Conservation (phyloP, 176 grass and related monocot genomes). For the Zea mays region DNA sequence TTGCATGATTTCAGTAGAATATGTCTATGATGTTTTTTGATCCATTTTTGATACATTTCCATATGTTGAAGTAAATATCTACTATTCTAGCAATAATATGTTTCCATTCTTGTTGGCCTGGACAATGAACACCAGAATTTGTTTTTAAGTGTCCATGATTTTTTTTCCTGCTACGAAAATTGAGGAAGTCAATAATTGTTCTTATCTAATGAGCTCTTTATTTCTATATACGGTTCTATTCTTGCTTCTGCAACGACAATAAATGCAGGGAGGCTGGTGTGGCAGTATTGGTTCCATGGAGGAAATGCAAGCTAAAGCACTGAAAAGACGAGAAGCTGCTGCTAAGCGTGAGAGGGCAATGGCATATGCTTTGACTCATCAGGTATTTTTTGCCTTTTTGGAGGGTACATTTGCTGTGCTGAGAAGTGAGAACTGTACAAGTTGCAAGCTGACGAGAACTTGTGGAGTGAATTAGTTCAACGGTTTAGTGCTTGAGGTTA, state of each 20-base stretch:
- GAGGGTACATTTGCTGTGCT: not conserved
- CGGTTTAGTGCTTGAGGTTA: not conserved
- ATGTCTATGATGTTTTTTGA: not conserved
- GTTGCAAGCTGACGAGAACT: slow-evolving; percentile 12
- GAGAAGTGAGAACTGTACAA: slow-evolving; percentile 6
- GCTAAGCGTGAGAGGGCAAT: slow-evolving; percentile 96
- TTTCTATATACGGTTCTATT: not conserved
- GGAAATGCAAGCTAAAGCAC: slow-evolving; percentile 89
- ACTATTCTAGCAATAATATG: slow-evolving; percentile 19
- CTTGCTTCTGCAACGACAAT: not conserved
- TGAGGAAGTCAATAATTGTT: slow-evolving; percentile 9
- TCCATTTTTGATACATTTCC: slow-evolving; percentile 6
- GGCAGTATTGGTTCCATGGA: slow-evolving; percentile 76
- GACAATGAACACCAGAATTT: not conserved
- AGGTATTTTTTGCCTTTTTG: slow-evolving; percentile 60
- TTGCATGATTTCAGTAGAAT: slow-evolving; percentile 22
- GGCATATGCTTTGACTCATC: slow-evolving; percentile 95
- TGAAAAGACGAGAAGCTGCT: slow-evolving; percentile 92
- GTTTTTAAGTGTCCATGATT: not conserved
- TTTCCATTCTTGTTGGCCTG: slow-evolving; percentile 13
- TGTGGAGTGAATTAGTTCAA: slow-evolving; percentile 24
- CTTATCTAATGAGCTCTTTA: slow-evolving; percentile 4
- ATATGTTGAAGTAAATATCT: slow-evolving; percentile 21
- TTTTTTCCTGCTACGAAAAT: slow-evolving; percentile 21
- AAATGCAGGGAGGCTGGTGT: slow-evolving; percentile 87